Conservation (phyloP, 768 basidiomycete genomes). For the Leccinellum luteum region DNA sequence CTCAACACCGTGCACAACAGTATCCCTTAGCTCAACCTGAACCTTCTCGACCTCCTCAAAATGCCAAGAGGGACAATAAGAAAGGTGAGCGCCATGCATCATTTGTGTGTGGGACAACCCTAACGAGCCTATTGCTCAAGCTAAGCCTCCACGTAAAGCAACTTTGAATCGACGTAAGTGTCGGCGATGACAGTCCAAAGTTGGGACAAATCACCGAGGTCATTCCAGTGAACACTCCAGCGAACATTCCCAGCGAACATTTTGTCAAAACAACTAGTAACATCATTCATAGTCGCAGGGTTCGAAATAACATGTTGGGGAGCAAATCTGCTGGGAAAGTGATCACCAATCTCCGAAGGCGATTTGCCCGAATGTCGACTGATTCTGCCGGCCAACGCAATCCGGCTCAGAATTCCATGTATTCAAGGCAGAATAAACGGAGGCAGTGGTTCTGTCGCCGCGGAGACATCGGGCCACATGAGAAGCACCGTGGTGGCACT, state of each 20-base stretch:
- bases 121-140: conserved; percentile 2
- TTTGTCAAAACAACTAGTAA: conserved; percentile 5
- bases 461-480: conserved; percentile 8
- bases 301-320: conserved; percentile 4
- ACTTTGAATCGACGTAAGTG: conserved; percentile 15
- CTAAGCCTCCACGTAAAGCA: conserved; percentile 1
- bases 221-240: conserved; percentile 15
- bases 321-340: conserved; percentile 6
- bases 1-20: conserved; percentile 4
- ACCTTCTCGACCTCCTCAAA: background rate
- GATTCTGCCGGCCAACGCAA: conserved; percentile 8
- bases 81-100: conserved; percentile 2
- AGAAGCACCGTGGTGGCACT: background rate
- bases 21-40: background rate
- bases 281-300: background rate
- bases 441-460: conserved; percentile 15
- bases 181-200: background rate
- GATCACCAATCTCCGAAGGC: background rate
- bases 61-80: background rate
- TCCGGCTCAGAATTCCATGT: background rate
- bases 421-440: conserved; percentile 1
- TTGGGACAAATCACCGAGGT: background rate
- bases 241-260: conserved; percentile 1
- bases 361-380: conserved; percentile 21
- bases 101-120: background rate